Percentiles rank a stretch among this genome's conserved stretches.
Evolutionary conservation across 164 flowering plant species (phyloP).

Genomic region (Vitis rotundifolia): DNA sequence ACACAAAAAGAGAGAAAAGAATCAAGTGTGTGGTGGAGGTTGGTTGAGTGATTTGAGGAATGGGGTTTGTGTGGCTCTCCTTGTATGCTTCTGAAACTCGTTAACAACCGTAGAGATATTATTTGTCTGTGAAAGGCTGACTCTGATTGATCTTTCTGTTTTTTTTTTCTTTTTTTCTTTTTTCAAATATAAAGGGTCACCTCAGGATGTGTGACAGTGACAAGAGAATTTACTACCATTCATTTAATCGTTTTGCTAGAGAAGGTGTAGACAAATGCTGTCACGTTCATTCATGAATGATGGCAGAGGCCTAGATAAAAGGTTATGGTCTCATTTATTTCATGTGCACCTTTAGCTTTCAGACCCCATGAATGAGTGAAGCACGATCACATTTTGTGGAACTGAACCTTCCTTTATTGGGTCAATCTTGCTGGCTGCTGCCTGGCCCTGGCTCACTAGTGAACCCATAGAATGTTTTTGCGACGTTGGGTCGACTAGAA

Average conservation of each 20-base stretch:
- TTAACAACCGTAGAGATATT: conserved; percentile 5
- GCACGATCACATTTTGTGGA: no score
- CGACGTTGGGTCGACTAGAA: no score
- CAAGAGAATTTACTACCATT: neutral
- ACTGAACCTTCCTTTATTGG: no score
- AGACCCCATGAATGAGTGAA: no score
- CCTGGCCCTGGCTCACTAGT: no score
- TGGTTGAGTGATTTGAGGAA: conserved; percentile 9
- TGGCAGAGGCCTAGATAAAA: neutral
- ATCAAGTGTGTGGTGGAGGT: conserved; percentile 17
- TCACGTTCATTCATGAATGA: neutral
- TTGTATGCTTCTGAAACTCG: conserved; percentile 4
- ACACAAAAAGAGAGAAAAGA: neutral
- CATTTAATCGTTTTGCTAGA: no score
- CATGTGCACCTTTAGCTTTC: no score
- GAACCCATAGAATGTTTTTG: no score
- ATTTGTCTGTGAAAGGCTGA: neutral
- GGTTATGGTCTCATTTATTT: no score
- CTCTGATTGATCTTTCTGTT: neutral
- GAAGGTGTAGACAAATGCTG: no score
- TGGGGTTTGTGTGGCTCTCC: conserved; percentile 1
- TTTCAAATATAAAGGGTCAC: no score
- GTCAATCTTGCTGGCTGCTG: no score
- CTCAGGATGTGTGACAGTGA: neutral
- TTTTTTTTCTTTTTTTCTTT: neutral